phyloP scores from a whole-genome alignment of 2,329 filamentous ascomycete genomes.

The Ceratocystis destructans region DNA sequence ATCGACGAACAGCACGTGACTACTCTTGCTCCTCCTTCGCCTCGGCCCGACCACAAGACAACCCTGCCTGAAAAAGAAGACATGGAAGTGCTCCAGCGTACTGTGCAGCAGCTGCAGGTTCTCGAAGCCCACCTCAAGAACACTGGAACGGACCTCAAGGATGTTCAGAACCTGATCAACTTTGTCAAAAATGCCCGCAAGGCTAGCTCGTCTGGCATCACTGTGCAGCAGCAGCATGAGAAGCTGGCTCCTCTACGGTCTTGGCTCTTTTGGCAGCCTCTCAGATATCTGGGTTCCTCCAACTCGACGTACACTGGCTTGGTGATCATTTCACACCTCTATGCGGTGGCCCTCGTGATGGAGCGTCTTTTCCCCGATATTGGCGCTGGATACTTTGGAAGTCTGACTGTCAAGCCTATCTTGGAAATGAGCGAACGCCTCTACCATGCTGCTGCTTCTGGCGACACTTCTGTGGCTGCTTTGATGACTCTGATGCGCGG shows the following conservation, averaged over 20 bases:
- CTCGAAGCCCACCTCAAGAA: constrained; percentile 56
- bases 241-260: constrained; percentile 75
- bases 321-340: constrained; percentile 79
- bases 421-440: constrained; percentile 75
- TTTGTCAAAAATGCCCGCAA: constrained; percentile 62
- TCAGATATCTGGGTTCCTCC: constrained; percentile 65
- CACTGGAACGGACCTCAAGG: constrained; percentile 53
- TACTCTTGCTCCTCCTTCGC: constrained; percentile 42
- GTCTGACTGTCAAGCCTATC: constrained; percentile 63
- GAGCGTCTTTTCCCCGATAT: constrained; percentile 88
- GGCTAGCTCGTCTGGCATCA: constrained; percentile 39
- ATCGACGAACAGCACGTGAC: constrained; percentile 56
- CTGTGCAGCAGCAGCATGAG: constrained; percentile 71
- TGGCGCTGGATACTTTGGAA: constrained; percentile 75
- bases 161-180: constrained; percentile 53
- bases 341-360: constrained; percentile 73
- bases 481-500: constrained; percentile 10
- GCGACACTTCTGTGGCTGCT: not conserved
- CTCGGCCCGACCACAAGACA: constrained; percentile 46
- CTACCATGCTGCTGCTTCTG: constrained; percentile 26
- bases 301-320: constrained; percentile 64
- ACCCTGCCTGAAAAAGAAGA: constrained; percentile 56
- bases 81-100: constrained; percentile 51
- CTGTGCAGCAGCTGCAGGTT: constrained; percentile 52
- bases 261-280: constrained; percentile 93